A percentile compares a stretch with the other conserved stretches of the same genome.
phyloP scores from a whole-genome alignment of 805 yeast species.

The Zygosaccharomyces bisporus region DNA sequence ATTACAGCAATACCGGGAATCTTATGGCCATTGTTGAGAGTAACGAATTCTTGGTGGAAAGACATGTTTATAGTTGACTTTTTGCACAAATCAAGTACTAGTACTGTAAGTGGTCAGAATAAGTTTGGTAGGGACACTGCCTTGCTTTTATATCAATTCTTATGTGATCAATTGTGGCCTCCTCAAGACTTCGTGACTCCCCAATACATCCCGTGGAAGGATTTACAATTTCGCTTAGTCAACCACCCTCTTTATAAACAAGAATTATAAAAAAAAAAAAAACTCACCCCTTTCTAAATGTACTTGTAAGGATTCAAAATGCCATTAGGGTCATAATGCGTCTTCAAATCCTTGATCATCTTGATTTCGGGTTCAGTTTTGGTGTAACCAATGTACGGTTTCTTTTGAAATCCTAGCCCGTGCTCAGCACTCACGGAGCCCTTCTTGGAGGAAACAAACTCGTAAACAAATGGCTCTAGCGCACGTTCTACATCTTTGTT shows the following conservation, averaged over 20 bases:
- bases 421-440: conserved; percentile 98
- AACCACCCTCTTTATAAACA: conserved; percentile 64
- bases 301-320: conserved; percentile 95
- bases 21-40: conserved; percentile 38
- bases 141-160: background rate
- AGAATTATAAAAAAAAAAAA: conserved; percentile 71
- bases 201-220: background rate
- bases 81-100: no score
- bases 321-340: conserved; percentile 83
- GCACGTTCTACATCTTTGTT: conserved; percentile 70
- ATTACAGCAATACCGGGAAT: conserved; percentile 48
- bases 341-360: conserved; percentile 73
- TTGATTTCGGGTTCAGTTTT: conserved; percentile 67
- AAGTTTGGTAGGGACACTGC: no score
- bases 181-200: background rate
- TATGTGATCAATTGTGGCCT: background rate
- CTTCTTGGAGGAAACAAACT: conserved; percentile 64
- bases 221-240: background rate
- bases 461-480: conserved; percentile 92
- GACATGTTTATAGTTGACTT: conserved; percentile 13
- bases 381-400: conserved; percentile 79
- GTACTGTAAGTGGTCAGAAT: no score
- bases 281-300: conserved; percentile 38
- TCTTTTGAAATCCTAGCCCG: conserved; percentile 96
- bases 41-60: conserved; percentile 28